Base-by-base conservation (phyloP, 139 green algal species). In the Closterium sp. region DNA sequence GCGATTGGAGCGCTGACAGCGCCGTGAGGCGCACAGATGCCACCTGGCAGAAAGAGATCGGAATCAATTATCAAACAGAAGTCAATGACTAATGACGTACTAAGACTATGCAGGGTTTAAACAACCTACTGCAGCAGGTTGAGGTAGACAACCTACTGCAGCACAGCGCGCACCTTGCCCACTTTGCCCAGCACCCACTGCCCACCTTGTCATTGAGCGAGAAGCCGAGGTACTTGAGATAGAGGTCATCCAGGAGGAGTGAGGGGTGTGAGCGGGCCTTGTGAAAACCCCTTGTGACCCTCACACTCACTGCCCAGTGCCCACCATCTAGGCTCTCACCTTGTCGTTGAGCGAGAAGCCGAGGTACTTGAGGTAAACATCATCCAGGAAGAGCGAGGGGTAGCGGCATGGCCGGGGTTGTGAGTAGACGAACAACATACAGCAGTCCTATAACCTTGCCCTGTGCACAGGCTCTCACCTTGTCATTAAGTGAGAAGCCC, bases 171-270 rank as follows among this genome's bases (percentile, higher is more conserved):
- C 9, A 42, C 34, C 34, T 42, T 42, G 9, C 34, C 34, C 6
- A 6, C 34, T 42, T 42, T 42, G 34, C 50, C 4, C 50, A 70
- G 17, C 17, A 24, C 50, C 13, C 11, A 24, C 50, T 17, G 27
- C 31, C 7, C 87, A 95, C 93, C 85, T 95, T 97, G 96, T 99
- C 98, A 31, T 96, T 97, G 30, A 99, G 94, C 9, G 96, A 96
- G 98, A 98, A 99, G 7, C 97, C 97, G 24, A 99, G 90, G 96
- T 99, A 99, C 95, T 99, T 99, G 89, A 99, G 96, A 95, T 99
- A 98, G 1, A 94, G 30, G 90, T 99, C 97, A 21, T 95, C 92
- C 70, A 99, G 94, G 94, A 98, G 99, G 79, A 95, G 90, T 1
- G 95, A 89, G 21, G 98, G 97, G 73, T 96, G 34, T 42, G 34